Percentiles rank a stretch among this genome's conserved stretches.
Evolutionary conservation across 306 rosid species (phyloP).

Genomic region (Ochetophila trinervis): DNA sequence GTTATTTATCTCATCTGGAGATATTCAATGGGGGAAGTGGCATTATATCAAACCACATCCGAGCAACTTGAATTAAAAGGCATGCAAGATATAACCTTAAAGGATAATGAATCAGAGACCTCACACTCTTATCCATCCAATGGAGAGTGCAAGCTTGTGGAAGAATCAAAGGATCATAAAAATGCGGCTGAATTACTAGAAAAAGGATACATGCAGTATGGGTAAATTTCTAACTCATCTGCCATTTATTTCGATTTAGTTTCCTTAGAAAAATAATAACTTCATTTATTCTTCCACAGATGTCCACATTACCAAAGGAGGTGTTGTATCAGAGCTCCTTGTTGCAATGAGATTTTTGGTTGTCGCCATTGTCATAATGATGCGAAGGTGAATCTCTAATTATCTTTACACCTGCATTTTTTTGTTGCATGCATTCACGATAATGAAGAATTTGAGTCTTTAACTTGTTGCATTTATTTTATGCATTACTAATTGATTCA

Average conservation of each 20-base stretch:
- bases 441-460: too few relatives aligned
- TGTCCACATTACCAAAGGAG: slow-evolving; percentile 74
- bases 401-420: not conserved
- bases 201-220: slow-evolving; percentile 54
- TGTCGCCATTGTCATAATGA: slow-evolving; percentile 86
- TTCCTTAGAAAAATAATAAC: not conserved
- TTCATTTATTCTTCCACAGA: slow-evolving; percentile 34
- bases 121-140: slow-evolving; percentile 16
- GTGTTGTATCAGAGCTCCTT: slow-evolving; percentile 77
- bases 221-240: slow-evolving; percentile 39
- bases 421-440: too few relatives aligned
- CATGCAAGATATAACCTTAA: slow-evolving; percentile 28
- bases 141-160: slow-evolving; percentile 28
- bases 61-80: slow-evolving; percentile 43
- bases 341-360: slow-evolving; percentile 76
- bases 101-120: slow-evolving; percentile 13
- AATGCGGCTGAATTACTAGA: slow-evolving; percentile 26
- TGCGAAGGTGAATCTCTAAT: slow-evolving; percentile 46
- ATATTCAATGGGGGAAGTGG: slow-evolving; percentile 54
- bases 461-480: too few relatives aligned
- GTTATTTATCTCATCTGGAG: slow-evolving; percentile 31
- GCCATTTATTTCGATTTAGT: not conserved
- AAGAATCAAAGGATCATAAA: slow-evolving; percentile 33
- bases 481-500: too few relatives aligned
- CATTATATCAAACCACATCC: slow-evolving; percentile 40